phyloP scores from a whole-genome alignment of 352 stramenopile genomes.

The Globisporangium solare region DNA sequence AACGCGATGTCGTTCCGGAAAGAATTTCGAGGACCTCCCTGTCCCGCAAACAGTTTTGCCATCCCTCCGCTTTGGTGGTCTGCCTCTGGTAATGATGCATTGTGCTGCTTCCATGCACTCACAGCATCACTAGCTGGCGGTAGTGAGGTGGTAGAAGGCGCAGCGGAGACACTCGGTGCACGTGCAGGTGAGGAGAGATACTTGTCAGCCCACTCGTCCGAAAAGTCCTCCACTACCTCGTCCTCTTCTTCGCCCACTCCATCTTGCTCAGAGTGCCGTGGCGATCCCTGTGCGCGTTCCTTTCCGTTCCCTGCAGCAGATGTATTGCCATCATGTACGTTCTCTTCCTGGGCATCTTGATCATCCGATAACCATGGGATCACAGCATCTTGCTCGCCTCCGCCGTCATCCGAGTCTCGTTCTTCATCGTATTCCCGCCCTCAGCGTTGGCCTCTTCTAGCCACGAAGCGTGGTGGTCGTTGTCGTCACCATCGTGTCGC shows the following conservation, averaged over 20 bases:
- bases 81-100: not conserved
- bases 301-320: constrained; percentile 13
- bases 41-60: constrained; percentile 6
- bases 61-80: not conserved
- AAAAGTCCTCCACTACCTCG: constrained; percentile 27
- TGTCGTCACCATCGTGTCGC: constrained; percentile 4
- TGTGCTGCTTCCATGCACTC: not conserved
- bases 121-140: not conserved
- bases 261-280: not conserved
- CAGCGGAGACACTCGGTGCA: not conserved
- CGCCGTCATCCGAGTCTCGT: not conserved
- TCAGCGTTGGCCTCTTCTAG: not conserved
- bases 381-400: constrained; percentile 2
- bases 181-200: constrained; percentile 15
- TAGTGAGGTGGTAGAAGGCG: not conserved
- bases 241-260: constrained; percentile 6
- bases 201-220: constrained; percentile 35
- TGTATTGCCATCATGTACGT: not conserved
- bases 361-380: constrained; percentile 19
- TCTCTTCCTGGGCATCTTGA: constrained; percentile 22
- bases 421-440: not conserved
- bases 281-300: constrained; percentile 6
- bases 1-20: constrained; percentile 11
- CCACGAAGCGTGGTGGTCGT: not conserved
- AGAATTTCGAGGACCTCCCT: constrained; percentile 4